A percentile compares a stretch with the other conserved stretches of the same genome.
Conservation (phyloP, 805 yeast genomes). For the Zygosaccharomyces rouxii region DNA sequence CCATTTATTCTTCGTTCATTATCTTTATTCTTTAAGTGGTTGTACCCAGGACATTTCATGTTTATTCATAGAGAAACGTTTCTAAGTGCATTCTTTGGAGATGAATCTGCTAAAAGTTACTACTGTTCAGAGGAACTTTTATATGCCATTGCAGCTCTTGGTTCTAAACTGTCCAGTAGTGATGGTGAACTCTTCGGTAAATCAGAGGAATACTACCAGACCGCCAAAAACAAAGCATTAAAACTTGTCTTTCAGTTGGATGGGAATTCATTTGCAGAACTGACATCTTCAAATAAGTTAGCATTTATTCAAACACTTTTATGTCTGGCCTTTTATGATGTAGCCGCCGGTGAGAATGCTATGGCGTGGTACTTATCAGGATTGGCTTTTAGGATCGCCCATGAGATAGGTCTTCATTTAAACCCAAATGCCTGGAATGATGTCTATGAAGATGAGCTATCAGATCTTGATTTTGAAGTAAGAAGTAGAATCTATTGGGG, state of each 20-base stretch:
- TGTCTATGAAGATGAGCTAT: constrained; percentile 37
- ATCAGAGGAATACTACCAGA: constrained; percentile 42
- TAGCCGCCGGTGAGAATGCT: constrained; percentile 51
- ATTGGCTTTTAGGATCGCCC: constrained; percentile 55
- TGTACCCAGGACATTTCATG: constrained; percentile 56
- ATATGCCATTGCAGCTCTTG: constrained; percentile 51
- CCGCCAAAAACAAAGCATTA: constrained; percentile 42
- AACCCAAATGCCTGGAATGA: constrained; percentile 51
- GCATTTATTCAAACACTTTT: constrained; percentile 52
- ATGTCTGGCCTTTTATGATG: constrained; percentile 52
- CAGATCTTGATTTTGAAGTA: constrained; percentile 47
- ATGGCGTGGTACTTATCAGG: constrained; percentile 61
- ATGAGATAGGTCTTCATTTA: constrained; percentile 54
- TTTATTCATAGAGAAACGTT: constrained; percentile 58
- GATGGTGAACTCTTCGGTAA: constrained; percentile 34
- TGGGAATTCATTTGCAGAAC: constrained; percentile 22
- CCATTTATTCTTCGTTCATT: constrained; percentile 26
- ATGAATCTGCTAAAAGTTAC: constrained; percentile 29
- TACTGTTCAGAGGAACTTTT: constrained; percentile 52
- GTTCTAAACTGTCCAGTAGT: constrained; percentile 44
- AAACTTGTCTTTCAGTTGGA: constrained; percentile 36
- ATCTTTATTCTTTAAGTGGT: constrained; percentile 47
- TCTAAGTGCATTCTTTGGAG: constrained; percentile 49
- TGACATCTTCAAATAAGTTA: constrained; percentile 41
- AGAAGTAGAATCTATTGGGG: constrained; percentile 61